Percentiles rank a stretch among this genome's conserved stretches.
Evolutionary conservation across 2,329 filamentous ascomycete species (phyloP).

Genomic region (Colletotrichum phormii): DNA sequence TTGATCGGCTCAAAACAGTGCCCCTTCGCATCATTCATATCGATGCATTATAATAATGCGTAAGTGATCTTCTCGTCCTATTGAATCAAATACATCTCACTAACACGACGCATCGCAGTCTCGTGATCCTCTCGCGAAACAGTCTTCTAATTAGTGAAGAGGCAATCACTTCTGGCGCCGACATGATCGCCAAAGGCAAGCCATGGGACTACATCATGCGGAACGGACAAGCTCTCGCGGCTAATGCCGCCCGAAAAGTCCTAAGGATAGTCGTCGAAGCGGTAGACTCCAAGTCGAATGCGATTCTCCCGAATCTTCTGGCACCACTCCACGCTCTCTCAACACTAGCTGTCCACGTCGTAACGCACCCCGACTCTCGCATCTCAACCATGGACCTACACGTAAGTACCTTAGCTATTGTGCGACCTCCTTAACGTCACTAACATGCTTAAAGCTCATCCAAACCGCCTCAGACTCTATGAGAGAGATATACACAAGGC

Average conservation of each 20-base stretch:
- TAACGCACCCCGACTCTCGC: slow-evolving; percentile 22
- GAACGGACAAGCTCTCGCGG: slow-evolving; percentile 23
- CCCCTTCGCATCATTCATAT: slow-evolving; percentile 25
- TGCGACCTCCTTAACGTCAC: too few species aligned
- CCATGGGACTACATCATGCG: slow-evolving; percentile 31
- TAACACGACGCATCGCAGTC: background rate
- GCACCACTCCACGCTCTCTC: slow-evolving; percentile 15
- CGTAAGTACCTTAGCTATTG: background rate
- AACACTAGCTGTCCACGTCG: slow-evolving; percentile 8
- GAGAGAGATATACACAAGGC: slow-evolving; percentile 11
- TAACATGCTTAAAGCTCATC: background rate
- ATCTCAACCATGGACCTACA: slow-evolving; percentile 30
- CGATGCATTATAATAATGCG: slow-evolving; percentile 30
- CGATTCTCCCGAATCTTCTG: slow-evolving; percentile 13
- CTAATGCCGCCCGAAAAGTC: slow-evolving; percentile 21
- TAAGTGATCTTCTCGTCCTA: background rate
- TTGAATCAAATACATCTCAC: accelerated
- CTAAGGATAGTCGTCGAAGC: slow-evolving; percentile 21
- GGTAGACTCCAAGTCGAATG: slow-evolving; percentile 20
- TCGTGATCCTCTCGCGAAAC: slow-evolving; percentile 20
- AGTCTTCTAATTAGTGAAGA: slow-evolving; percentile 32
- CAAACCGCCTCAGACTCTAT: slow-evolving; percentile 13
- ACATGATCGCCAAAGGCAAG: slow-evolving; percentile 26
- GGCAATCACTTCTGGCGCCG: slow-evolving; percentile 9
- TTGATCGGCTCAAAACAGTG: slow-evolving; percentile 26